These are phyloP conservation scores for Cytospora mali DNA, from an alignment of 2,329 filamentous ascomycete species.

Conservation along the genomic window DNA sequence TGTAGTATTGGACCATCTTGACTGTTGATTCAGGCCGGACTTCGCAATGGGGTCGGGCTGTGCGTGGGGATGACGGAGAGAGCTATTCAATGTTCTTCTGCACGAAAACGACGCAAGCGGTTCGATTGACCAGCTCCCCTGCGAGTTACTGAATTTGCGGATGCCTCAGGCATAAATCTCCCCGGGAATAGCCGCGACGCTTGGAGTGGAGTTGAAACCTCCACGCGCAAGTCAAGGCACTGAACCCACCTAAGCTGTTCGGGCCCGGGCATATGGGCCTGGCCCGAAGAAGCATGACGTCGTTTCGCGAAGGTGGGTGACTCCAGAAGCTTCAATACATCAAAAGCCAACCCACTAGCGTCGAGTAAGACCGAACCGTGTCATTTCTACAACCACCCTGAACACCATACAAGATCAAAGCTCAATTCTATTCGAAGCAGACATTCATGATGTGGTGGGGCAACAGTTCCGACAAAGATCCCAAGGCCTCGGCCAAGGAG, in stretches of 20 bases:
- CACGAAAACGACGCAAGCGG: conserved; percentile 27
- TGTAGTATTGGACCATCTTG: conserved; percentile 56
- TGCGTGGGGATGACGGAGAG: conserved; percentile 34
- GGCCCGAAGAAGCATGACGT: neutral
- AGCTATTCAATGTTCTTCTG: conserved; percentile 34
- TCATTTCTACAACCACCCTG: neutral
- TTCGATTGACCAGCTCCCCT: conserved; percentile 24
- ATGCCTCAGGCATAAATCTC: conserved; percentile 26
- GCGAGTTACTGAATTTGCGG: conserved; percentile 29
- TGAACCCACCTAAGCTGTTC: conserved; percentile 16
- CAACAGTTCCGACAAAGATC: conserved; percentile 36
- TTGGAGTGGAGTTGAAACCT: conserved; percentile 6
- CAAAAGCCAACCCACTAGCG: neutral
- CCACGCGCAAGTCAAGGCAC: neutral
- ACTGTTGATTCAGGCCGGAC: conserved; percentile 35
- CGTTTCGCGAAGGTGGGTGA: too few relatives aligned
- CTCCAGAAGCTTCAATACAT: neutral
- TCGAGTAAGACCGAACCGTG: neutral
- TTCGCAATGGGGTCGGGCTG: conserved; percentile 34
- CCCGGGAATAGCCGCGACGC: conserved; percentile 16
- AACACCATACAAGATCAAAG: neutral
- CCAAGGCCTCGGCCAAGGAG: conserved; percentile 30
- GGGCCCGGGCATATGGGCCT: neutral
- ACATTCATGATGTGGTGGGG: conserved; percentile 46
- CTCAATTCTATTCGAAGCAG: neutral